These are phyloP conservation scores for Chamaecyparis obtusa DNA, from an alignment of 75 land plant species.

Conservation along the genomic window DNA sequence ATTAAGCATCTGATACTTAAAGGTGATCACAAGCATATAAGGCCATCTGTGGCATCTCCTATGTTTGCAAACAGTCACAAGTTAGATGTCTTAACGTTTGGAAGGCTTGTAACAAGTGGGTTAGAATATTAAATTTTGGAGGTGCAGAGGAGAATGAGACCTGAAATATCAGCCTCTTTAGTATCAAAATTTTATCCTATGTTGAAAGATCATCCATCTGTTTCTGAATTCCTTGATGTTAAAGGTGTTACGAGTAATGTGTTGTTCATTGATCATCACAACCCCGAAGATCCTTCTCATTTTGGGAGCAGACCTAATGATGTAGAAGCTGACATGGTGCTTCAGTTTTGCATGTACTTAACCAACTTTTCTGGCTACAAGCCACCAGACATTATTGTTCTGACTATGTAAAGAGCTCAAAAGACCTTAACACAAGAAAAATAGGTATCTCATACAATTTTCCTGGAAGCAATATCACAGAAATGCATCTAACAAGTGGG, in stretches of 20 bases:
- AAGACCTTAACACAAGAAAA: neutral
- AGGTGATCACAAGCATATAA: constrained; percentile 43
- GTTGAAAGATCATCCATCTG: constrained; percentile 23
- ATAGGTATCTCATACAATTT: neutral
- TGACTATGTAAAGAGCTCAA: constrained; percentile 20
- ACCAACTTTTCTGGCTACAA: constrained; percentile 14
- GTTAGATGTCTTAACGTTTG: constrained; percentile 34
- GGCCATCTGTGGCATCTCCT: constrained; percentile 27
- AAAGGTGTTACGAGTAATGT: constrained; percentile 18
- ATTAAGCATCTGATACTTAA: constrained; percentile 38
- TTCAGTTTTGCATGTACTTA: constrained; percentile 23
- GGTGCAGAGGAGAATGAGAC: constrained; percentile 26
- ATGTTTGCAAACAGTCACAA: constrained; percentile 17
- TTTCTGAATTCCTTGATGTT: constrained; percentile 7
- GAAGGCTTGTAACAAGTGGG: constrained; percentile 22
- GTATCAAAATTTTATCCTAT: constrained; percentile 18
- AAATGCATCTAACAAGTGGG: neutral
- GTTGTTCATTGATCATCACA: constrained; percentile 19
- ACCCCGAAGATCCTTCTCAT: neutral
- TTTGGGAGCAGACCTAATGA: neutral
- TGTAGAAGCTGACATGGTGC: constrained; percentile 13
- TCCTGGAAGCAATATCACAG: neutral
- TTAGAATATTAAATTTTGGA: constrained; percentile 16
- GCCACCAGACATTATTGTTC: constrained; percentile 10
- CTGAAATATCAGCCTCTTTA: constrained; percentile 15